Evolutionary conservation across 257 asterid genomes (phyloP).

Genomic region (Ilex aquifolium): DNA sequence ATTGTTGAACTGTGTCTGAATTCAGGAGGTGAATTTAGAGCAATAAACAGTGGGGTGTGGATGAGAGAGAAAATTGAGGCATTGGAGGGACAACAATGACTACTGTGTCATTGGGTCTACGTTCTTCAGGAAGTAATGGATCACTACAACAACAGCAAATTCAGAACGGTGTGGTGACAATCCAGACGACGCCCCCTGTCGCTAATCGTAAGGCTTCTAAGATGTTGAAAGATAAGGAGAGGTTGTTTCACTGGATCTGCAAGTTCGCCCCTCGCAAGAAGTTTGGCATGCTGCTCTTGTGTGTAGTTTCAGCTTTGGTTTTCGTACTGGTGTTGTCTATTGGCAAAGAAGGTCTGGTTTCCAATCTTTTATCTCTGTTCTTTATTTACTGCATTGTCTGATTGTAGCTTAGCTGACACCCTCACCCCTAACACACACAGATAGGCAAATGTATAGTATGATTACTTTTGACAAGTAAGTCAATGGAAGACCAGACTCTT

Average conservation of each 20-base stretch:
- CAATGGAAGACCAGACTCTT: not conserved
- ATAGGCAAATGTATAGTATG: too few relatives aligned
- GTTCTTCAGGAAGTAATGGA: constrained; percentile 97
- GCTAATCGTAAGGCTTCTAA: constrained; percentile 54
- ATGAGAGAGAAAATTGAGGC: constrained; percentile 40
- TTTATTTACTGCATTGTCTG: not conserved
- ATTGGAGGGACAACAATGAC: constrained; percentile 68
- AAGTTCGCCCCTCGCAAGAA: constrained; percentile 83
- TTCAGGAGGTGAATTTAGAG: not conserved
- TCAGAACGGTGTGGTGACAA: constrained; percentile 51
- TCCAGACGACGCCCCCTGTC: constrained; percentile 51
- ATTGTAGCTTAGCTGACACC: not conserved
- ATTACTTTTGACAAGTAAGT: not conserved
- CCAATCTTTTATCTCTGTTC: constrained; percentile 4
- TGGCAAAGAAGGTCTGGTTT: constrained; percentile 78
- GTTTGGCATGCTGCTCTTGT: constrained; percentile 83
- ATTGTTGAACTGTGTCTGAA: constrained; percentile 3
- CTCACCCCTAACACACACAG: too few relatives aligned
- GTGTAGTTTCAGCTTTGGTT: constrained; percentile 63
- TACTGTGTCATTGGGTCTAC: constrained; percentile 90
- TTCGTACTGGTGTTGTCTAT: constrained; percentile 65
- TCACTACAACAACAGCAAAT: constrained; percentile 61
- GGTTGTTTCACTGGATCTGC: constrained; percentile 62
- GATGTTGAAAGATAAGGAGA: constrained; percentile 87
- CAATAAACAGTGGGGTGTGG: constrained; percentile 20